Conservation (phyloP, 345 rosid species). For the rapeseed (Brassica napus) region DNA sequence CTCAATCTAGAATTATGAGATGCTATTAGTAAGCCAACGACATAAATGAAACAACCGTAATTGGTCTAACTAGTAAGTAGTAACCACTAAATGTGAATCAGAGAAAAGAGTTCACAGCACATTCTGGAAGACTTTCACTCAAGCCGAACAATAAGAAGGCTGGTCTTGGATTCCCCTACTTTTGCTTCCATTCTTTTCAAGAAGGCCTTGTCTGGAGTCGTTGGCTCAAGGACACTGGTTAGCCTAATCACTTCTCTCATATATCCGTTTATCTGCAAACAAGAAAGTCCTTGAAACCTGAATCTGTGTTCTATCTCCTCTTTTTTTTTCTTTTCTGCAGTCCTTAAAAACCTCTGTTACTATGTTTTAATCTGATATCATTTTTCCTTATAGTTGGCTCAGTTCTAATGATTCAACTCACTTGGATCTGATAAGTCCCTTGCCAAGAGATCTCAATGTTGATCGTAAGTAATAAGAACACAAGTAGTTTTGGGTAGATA, state of each 20-base stretch:
- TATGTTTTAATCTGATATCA: background rate
- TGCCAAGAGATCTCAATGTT: no score
- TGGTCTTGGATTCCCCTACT: constrained; percentile 62
- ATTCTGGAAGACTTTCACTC: constrained; percentile 87
- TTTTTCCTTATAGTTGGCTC: no score
- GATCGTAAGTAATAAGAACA: no score
- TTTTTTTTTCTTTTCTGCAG: constrained; percentile 46
- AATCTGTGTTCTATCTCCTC: constrained; percentile 14
- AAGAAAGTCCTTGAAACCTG: constrained; percentile 4
- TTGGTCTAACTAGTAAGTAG: no score
- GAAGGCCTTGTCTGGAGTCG: constrained; percentile 62
- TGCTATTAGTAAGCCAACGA: no score
- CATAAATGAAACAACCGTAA: no score
- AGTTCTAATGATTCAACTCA: no score
- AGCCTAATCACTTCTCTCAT: constrained; percentile 13
- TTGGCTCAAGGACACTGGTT: constrained; percentile 96
- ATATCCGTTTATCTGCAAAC: background rate
- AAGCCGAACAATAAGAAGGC: constrained; percentile 76
- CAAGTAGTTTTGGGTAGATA: no score
- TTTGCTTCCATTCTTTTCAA: constrained; percentile 71
- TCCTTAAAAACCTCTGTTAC: no score
- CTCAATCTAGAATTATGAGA: no score
- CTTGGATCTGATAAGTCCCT: no score
- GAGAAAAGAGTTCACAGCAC: constrained; percentile 45
- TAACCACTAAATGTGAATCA: no score